These are phyloP conservation scores for Populus hybrid DNA, from an alignment of 441 rosid species.

Conservation along the genomic window DNA sequence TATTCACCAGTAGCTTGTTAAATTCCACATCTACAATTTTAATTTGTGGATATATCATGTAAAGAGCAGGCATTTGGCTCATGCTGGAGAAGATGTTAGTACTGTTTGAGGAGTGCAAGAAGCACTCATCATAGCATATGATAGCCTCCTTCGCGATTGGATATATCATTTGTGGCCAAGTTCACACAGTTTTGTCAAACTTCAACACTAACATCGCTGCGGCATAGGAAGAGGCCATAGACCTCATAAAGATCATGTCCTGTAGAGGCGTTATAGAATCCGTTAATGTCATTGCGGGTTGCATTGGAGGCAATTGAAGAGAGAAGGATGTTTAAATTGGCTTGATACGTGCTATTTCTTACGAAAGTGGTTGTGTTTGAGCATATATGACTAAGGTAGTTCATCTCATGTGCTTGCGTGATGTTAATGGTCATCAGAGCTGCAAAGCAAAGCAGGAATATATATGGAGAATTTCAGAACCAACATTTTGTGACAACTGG, in stretches of 20 bases:
- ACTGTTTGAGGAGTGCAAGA: conserved; percentile 30
- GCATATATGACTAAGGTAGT: not conserved
- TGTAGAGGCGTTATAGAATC: not conserved
- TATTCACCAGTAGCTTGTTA: too few species aligned
- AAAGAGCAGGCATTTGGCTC: not conserved
- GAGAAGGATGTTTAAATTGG: conserved; percentile 9
- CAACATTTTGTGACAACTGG: too few species aligned
- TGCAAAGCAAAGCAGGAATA: too few species aligned
- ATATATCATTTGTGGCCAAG: conserved; percentile 13
- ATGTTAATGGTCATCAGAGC: too few species aligned
- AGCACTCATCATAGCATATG: not conserved
- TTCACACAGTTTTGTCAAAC: conserved; percentile 28
- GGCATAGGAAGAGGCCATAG: conserved; percentile 30
- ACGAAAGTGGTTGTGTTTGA: not conserved
- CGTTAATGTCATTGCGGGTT: not conserved
- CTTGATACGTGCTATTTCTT: not conserved
- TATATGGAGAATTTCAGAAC: too few species aligned
- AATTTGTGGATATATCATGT: conserved; percentile 14
- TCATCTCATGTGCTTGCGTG: too few species aligned
- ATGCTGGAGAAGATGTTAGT: conserved; percentile 8
- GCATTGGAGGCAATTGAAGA: not conserved
- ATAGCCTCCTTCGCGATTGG: conserved; percentile 14
- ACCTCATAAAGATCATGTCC: not conserved
- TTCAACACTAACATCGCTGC: not conserved
- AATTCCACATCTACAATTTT: conserved; percentile 13